These are phyloP conservation scores for Glycine latifolia DNA, from an alignment of 306 rosid species.

Conservation along the genomic window DNA sequence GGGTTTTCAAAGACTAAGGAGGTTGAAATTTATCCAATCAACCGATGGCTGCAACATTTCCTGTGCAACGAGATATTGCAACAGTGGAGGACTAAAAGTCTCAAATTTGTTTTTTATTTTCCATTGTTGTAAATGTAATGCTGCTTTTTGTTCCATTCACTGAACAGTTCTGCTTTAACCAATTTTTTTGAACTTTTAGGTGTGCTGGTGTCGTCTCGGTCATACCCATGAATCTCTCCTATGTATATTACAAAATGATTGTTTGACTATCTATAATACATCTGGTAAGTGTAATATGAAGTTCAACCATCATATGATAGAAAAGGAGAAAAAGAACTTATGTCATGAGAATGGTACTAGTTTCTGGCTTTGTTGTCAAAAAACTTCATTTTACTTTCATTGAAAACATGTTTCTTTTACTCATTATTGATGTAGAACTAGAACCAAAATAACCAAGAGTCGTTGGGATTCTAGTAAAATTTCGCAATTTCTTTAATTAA, in stretches of 20 bases:
- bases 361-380: constrained; percentile 15
- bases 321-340: constrained; percentile 10
- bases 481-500: constrained; percentile 1
- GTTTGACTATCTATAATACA: constrained; percentile 82
- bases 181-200: constrained; percentile 59
- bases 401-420: constrained; percentile 17
- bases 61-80: constrained; percentile 27
- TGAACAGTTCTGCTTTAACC: constrained; percentile 33
- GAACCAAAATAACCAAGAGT: neutral
- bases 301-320: constrained; percentile 33
- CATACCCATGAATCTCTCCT: constrained; percentile 80
- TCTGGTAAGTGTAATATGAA: constrained; percentile 66
- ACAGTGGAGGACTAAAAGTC: constrained; percentile 31
- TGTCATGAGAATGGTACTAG: constrained; percentile 26
- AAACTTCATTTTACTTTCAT: constrained; percentile 21
- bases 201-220: constrained; percentile 87
- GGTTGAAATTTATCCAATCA: constrained; percentile 30
- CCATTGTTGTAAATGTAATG: constrained; percentile 17
- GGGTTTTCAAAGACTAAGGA: constrained; percentile 36
- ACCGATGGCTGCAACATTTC: constrained; percentile 28
- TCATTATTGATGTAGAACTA: constrained; percentile 16
- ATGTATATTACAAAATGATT: constrained; percentile 79
- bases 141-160: constrained; percentile 35
- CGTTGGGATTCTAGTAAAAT: neutral
- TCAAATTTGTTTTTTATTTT: constrained; percentile 7